phyloP scores from a whole-genome alignment of 257 asterid species.

The Craterostigma plantagineum region DNA sequence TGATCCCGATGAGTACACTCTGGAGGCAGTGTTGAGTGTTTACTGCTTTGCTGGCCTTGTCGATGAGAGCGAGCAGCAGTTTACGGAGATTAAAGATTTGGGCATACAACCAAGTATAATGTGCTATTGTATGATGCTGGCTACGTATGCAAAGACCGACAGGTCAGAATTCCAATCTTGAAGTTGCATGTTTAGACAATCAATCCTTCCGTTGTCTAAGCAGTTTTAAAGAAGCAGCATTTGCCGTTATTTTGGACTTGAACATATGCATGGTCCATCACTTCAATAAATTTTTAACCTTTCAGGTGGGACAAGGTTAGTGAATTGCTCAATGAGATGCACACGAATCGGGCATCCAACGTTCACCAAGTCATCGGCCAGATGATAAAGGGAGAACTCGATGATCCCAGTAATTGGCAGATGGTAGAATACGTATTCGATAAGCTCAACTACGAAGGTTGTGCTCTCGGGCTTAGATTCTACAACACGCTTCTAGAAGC shows the following conservation, averaged over 20 bases:
- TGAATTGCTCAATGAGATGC: conserved; percentile 66
- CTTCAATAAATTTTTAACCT: conserved; percentile 16
- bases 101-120: conserved; percentile 81
- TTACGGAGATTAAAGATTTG: conserved; percentile 65
- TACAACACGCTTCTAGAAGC: conserved; percentile 72
- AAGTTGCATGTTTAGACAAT: conserved; percentile 6
- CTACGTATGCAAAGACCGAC: conserved; percentile 54
- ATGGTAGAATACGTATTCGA: conserved; percentile 89
- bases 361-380: conserved; percentile 73
- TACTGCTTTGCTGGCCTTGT: conserved; percentile 86
- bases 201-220: no score
- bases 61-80: conserved; percentile 83
- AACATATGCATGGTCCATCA: no score
- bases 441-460: conserved; percentile 80
- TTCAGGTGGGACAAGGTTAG: conserved; percentile 56
- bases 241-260: no score
- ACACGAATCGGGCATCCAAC: conserved; percentile 42
- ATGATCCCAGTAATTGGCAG: conserved; percentile 80
- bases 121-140: conserved; percentile 94
- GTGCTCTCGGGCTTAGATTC: conserved; percentile 70
- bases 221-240: no score
- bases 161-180: conserved; percentile 31
- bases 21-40: conserved; percentile 86
- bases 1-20: conserved; percentile 88
- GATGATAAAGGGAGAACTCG: conserved; percentile 81